phyloP scores from a whole-genome alignment of 1,284 basidiomycete species.

The Inonotus hispidus region DNA sequence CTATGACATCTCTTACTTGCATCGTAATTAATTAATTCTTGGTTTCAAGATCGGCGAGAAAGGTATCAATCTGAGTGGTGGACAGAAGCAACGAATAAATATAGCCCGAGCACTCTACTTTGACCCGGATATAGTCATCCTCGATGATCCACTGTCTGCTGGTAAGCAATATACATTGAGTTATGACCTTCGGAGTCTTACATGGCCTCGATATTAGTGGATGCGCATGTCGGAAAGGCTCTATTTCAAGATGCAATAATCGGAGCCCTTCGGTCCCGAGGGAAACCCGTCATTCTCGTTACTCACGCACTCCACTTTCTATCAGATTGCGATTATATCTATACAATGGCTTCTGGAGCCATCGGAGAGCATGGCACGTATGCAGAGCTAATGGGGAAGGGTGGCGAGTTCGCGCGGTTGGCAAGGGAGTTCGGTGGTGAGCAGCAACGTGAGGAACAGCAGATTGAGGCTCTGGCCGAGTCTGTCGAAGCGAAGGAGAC shows the following conservation, averaged over 20 bases:
- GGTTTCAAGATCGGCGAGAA: conserved; percentile 53
- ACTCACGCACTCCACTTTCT: conserved; percentile 75
- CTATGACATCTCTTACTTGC: neutral
- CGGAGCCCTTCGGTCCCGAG: conserved; percentile 43
- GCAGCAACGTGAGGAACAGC: conserved; percentile 36
- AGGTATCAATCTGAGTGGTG: conserved; percentile 57
- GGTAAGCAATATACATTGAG: conserved; percentile 31
- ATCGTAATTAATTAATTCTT: conserved; percentile 3
- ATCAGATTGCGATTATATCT: conserved; percentile 61
- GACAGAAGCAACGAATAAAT: conserved; percentile 63
- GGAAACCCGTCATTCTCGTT: conserved; percentile 65
- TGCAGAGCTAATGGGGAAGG: conserved; percentile 42
- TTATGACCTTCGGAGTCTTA: neutral
- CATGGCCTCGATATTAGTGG: conserved; percentile 35
- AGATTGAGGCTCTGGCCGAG: conserved; percentile 31
- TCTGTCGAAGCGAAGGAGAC: conserved; percentile 19
- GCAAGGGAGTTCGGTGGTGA: conserved; percentile 61
- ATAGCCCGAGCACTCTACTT: conserved; percentile 72
- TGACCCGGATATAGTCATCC: conserved; percentile 61
- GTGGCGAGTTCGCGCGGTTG: conserved; percentile 58
- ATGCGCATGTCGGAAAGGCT: conserved; percentile 66
- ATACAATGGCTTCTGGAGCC: conserved; percentile 50
- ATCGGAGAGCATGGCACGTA: conserved; percentile 67
- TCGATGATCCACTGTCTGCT: conserved; percentile 75
- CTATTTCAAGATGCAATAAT: conserved; percentile 66